Evolutionary conservation across 306 rosid genomes (phyloP).

Genomic region (Cucurbita moschata): DNA sequence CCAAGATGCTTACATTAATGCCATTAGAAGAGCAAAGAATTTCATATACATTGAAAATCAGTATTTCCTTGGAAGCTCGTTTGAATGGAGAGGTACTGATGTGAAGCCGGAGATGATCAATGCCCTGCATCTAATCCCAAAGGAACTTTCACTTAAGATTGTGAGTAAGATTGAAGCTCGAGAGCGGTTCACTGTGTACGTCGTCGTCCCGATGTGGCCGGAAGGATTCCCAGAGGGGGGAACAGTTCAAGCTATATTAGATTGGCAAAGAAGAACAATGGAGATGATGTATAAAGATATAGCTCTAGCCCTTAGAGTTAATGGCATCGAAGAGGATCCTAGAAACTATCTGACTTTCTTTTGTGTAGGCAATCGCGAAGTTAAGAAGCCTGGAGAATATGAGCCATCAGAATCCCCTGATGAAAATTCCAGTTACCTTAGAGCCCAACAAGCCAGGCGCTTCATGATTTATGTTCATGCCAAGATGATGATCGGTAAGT

Average conservation of each 20-base stretch:
- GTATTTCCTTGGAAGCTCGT: constrained; percentile 43
- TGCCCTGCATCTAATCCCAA: constrained; percentile 35
- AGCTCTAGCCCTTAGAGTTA: constrained; percentile 9
- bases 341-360: constrained; percentile 33
- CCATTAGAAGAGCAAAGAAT: constrained; percentile 35
- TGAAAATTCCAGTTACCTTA: constrained; percentile 18
- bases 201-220: constrained; percentile 40
- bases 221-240: constrained; percentile 35
- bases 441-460: constrained; percentile 30
- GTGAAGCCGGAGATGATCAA: constrained; percentile 27
- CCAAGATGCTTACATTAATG: constrained; percentile 37
- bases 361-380: constrained; percentile 38
- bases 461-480: constrained; percentile 40
- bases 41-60: constrained; percentile 40
- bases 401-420: constrained; percentile 27
- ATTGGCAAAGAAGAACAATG: constrained; percentile 45
- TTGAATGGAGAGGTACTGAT: constrained; percentile 21
- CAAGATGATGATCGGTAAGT: constrained; percentile 43
- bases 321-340: constrained; percentile 28
- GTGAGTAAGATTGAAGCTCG: constrained; percentile 26
- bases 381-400: constrained; percentile 28
- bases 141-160: constrained; percentile 36
- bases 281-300: constrained; percentile 34
- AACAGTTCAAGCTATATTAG: constrained; percentile 37
- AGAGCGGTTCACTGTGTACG: constrained; percentile 33